Conservation (phyloP, 495 filamentous ascomycete species). For the Xylaria palmicola region DNA sequence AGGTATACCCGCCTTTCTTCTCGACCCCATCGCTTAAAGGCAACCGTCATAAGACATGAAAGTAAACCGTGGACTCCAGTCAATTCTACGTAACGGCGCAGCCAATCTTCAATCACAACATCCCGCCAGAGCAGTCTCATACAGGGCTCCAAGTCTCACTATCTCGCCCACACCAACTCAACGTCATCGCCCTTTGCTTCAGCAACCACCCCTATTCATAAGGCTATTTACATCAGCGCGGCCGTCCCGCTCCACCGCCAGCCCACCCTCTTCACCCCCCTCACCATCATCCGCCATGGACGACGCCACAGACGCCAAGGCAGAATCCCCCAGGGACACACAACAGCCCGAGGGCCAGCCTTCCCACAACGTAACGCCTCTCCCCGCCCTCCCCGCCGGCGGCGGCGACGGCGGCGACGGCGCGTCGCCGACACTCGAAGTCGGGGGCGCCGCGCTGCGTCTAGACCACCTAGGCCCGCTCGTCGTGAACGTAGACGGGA, state of each 20-base stretch:
- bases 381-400: conserved; percentile 26
- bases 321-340: not conserved
- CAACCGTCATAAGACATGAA: conserved; percentile 6
- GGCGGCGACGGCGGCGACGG: not conserved
- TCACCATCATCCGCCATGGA: conserved; percentile 4
- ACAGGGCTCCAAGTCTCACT: not conserved
- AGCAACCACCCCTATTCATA: not conserved
- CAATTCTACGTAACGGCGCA: not conserved
- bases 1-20: too few species aligned
- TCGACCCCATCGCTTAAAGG: too few species aligned
- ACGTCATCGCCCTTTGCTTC: not conserved
- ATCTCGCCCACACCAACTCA: not conserved
- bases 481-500: conserved; percentile 67
- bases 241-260: not conserved
- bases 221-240: not conserved
- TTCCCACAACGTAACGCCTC: not conserved
- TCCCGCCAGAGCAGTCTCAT: not conserved
- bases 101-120: not conserved
- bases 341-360: conserved; percentile 6
- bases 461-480: conserved; percentile 64
- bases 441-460: conserved; percentile 49
- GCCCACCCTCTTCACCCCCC: not conserved
- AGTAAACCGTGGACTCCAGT: not conserved
- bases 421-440: conserved; percentile 36
- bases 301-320: not conserved